Percentiles rank a stretch among this genome's conserved stretches.
These are phyloP conservation scores for Ophiostoma ulmi DNA, from an alignment of 2,329 filamentous ascomycete genomes.

Conservation along the genomic window DNA sequence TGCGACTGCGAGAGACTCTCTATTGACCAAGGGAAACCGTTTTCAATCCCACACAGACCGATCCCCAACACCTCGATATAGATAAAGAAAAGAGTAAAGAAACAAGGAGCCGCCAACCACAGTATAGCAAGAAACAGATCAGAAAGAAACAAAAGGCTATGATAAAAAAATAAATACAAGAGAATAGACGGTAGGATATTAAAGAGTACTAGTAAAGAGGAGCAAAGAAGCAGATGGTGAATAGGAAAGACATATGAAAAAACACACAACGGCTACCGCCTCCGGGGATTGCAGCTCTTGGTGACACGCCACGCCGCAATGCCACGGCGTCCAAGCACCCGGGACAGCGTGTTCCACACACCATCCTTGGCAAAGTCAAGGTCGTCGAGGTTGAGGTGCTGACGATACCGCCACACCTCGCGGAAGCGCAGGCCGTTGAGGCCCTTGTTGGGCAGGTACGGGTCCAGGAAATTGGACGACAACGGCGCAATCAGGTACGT, in stretches of 20 bases:
- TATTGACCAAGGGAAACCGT: neutral
- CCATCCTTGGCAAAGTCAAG: constrained; percentile 74
- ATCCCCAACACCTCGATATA: constrained; percentile 1
- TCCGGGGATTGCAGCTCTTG: constrained; percentile 46
- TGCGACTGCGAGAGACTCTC: neutral
- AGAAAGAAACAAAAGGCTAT: neutral
- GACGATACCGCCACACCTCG: constrained; percentile 62
- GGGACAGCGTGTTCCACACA: constrained; percentile 62
- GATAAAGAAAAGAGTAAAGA: neutral
- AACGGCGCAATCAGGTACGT: constrained; percentile 69
- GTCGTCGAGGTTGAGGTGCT: constrained; percentile 73
- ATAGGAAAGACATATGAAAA: neutral
- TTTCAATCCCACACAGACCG: constrained; percentile 1
- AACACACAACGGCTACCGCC: constrained; percentile 1
- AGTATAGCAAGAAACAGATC: neutral
- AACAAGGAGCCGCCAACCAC: neutral
- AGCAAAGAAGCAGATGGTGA: neutral
- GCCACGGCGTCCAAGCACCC: constrained; percentile 61
- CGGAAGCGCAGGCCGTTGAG: constrained; percentile 58
- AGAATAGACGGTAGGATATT: neutral
- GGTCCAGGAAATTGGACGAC: constrained; percentile 65
- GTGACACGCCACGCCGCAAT: constrained; percentile 60
- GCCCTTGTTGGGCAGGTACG: constrained; percentile 55
- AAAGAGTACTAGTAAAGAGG: constrained; percentile 1
- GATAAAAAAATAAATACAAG: constrained; percentile 1